These are phyloP conservation scores for Talaromyces piceae DNA, from an alignment of 2,329 filamentous ascomycete genomes.

Conservation along the genomic window DNA sequence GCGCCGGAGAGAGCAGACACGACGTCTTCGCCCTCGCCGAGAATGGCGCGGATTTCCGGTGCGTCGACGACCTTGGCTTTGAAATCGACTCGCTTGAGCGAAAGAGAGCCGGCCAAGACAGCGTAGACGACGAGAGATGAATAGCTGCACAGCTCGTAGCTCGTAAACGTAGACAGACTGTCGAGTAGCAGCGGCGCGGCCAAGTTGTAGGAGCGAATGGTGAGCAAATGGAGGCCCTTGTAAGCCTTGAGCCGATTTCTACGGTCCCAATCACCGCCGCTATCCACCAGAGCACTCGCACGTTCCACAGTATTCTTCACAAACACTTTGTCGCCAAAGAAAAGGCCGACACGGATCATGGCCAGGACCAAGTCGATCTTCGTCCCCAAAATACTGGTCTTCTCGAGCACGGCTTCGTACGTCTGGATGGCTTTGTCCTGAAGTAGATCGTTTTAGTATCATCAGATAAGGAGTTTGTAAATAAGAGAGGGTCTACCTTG, in stretches of 20 bases:
- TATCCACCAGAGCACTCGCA: constrained; percentile 82
- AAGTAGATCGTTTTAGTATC: not conserved
- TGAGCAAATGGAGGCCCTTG: constrained; percentile 88
- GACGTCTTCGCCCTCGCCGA: constrained; percentile 84
- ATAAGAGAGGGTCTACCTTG: constrained; percentile 58
- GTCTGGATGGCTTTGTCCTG: constrained; percentile 90
- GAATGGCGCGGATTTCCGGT: constrained; percentile 94
- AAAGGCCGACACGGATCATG: constrained; percentile 90
- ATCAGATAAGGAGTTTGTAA: not conserved
- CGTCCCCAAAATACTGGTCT: constrained; percentile 91
- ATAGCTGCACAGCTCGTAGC: constrained; percentile 97
- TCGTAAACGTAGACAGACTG: constrained; percentile 95
- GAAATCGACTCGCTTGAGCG: constrained; percentile 94
- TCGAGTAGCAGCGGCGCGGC: constrained; percentile 91
- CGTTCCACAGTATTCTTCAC: constrained; percentile 93
- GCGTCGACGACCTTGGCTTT: constrained; percentile 98
- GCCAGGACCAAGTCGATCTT: constrained; percentile 97
- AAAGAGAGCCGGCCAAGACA: constrained; percentile 86
- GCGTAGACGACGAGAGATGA: constrained; percentile 91
- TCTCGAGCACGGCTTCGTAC: constrained; percentile 90
- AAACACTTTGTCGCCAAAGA: constrained; percentile 86
- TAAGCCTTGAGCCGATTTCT: constrained; percentile 98
- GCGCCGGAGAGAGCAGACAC: constrained; percentile 73
- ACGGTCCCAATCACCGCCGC: constrained; percentile 96
- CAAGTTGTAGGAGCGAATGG: constrained; percentile 79